phyloP scores from a whole-genome alignment of 2,329 filamentous ascomycete genomes.

The Hyphodiscus sp. region DNA sequence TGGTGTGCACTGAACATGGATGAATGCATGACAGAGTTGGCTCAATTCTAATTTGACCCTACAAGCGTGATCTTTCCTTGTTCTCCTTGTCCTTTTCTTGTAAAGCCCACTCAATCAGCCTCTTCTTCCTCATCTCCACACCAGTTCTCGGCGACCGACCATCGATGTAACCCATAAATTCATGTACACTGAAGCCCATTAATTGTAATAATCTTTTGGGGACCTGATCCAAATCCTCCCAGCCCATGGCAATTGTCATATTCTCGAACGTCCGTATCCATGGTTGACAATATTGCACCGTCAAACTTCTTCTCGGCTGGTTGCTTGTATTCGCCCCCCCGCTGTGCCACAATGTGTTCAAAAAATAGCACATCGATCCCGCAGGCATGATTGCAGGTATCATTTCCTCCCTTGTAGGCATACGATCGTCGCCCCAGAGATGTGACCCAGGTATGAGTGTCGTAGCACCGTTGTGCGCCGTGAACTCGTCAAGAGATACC shows the following conservation, averaged over 20 bases:
- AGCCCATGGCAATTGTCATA: constrained; percentile 31
- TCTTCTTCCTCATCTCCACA: constrained; percentile 28
- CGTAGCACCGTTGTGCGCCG: constrained; percentile 26
- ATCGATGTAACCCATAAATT: constrained; percentile 29
- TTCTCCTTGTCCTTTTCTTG: background rate
- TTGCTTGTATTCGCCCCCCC: constrained; percentile 24
- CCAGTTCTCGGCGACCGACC: constrained; percentile 22
- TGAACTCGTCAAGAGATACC: constrained; percentile 28
- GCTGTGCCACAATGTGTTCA: constrained; percentile 27
- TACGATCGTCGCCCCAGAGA: constrained; percentile 25
- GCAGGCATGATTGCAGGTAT: constrained; percentile 27
- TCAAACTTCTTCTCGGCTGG: constrained; percentile 20
- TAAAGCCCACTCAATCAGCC: constrained; percentile 24
- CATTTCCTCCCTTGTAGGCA: constrained; percentile 23
- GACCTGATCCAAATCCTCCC: constrained; percentile 25
- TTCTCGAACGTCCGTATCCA: constrained; percentile 36
- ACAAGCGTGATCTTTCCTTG: background rate
- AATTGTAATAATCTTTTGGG: constrained; percentile 21
- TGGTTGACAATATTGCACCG: constrained; percentile 28
- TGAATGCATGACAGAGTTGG: background rate
- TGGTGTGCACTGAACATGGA: background rate
- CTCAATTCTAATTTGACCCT: background rate
- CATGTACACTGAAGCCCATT: constrained; percentile 26
- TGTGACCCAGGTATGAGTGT: constrained; percentile 28
- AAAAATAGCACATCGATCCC: constrained; percentile 26